Conservation (phyloP, 805 yeast species). For the Saccharomycopsis babjevae region DNA sequence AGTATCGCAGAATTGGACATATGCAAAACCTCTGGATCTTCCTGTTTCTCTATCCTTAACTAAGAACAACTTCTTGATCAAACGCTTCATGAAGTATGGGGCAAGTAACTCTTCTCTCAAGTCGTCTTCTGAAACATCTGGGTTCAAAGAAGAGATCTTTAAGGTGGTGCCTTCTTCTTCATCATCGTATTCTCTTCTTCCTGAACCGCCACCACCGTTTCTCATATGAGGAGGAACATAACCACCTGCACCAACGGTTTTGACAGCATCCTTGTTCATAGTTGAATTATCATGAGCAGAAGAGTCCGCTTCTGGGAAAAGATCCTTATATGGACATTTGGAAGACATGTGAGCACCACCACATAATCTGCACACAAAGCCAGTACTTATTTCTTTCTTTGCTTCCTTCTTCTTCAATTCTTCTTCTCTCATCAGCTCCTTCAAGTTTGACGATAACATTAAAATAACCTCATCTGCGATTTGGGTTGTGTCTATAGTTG, state of each 20-base stretch:
- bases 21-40: constrained; percentile 91
- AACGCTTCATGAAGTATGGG: constrained; percentile 52
- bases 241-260: constrained; percentile 26
- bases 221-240: constrained; percentile 39
- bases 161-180: constrained; percentile 66
- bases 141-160: constrained; percentile 85
- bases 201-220: constrained; percentile 17
- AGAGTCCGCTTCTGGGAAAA: constrained; percentile 32
- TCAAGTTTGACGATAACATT: constrained; percentile 68
- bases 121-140: constrained; percentile 71
- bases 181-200: constrained; percentile 32
- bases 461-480: constrained; percentile 76
- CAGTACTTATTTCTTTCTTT: constrained; percentile 37
- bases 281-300: constrained; percentile 22
- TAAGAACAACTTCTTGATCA: constrained; percentile 54
- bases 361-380: constrained; percentile 78
- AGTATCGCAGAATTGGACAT: constrained; percentile 68
- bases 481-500: constrained; percentile 80
- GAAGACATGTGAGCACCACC: constrained; percentile 88
- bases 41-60: constrained; percentile 91
- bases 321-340: constrained; percentile 92
- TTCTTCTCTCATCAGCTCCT: constrained; percentile 64
- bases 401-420: constrained; percentile 43
- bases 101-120: constrained; percentile 62
- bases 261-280: constrained; percentile 25